Evolutionary conservation across 192 early-diverging fungal genomes (phyloP).

Genomic region (Backusella macrospora): DNA sequence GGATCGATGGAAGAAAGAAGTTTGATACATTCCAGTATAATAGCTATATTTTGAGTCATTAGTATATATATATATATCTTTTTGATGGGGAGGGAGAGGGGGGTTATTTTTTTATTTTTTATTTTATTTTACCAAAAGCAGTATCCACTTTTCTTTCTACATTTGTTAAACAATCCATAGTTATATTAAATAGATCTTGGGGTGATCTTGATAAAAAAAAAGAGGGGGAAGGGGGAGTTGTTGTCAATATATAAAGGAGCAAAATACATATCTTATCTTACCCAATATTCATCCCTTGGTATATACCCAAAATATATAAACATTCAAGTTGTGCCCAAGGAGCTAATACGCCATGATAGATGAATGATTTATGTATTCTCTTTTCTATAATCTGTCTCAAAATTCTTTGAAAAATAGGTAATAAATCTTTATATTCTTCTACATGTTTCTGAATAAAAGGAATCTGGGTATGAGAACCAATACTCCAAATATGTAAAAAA

Average conservation of each 20-base stretch:
- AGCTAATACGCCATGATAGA: conserved; percentile 55
- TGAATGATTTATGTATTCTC: conserved; percentile 48
- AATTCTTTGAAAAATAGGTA: conserved; percentile 42
- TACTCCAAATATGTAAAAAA: too few relatives aligned
- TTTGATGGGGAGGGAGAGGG: too few relatives aligned
- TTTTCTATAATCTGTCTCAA: conserved; percentile 52
- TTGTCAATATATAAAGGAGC: background rate
- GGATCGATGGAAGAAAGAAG: conserved; percentile 21
- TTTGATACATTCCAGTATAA: conserved; percentile 42
- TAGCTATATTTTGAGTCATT: conserved; percentile 23
- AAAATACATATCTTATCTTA: conserved; percentile 7
- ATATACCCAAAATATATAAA: conserved; percentile 43
- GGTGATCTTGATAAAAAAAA: conserved; percentile 16
- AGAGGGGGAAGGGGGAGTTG: too few relatives aligned
- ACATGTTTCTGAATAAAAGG: conserved; percentile 35
- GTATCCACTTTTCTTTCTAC: conserved; percentile 44
- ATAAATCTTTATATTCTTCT: conserved; percentile 35
- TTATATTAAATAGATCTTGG: conserved; percentile 13
- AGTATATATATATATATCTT: background rate
- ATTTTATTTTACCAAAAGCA: conserved; percentile 42
- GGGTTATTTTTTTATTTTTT: background rate
- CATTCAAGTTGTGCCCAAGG: conserved; percentile 61
- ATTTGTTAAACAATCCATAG: conserved; percentile 20
- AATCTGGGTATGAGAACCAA: background rate
- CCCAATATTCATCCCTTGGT: conserved; percentile 20